A percentile compares a stretch with the other conserved stretches of the same genome.
These are phyloP conservation scores for Diaporthe batatas DNA, from an alignment of 2,329 filamentous ascomycete species.

Conservation along the genomic window DNA sequence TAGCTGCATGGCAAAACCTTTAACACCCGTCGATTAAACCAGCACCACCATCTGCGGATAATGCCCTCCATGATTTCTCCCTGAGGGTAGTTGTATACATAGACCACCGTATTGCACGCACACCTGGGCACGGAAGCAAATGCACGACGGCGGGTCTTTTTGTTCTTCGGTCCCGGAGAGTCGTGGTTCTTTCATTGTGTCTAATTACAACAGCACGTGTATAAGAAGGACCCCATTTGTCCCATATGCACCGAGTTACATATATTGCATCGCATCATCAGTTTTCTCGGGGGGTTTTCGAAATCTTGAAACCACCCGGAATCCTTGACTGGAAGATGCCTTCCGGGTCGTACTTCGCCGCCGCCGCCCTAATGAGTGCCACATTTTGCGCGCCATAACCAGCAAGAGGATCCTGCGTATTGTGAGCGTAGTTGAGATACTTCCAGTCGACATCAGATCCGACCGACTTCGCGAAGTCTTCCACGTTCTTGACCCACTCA, in stretches of 20 bases:
- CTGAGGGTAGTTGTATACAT: too few species aligned
- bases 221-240: too few species aligned
- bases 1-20: too few species aligned
- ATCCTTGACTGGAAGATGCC: conserved; percentile 4
- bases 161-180: too few species aligned
- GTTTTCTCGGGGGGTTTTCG: background rate
- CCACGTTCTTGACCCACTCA: background rate
- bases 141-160: too few species aligned
- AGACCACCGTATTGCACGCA: too few species aligned
- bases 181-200: too few species aligned
- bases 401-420: conserved; percentile 19
- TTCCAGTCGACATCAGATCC: conserved; percentile 20
- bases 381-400: conserved; percentile 6
- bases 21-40: too few species aligned
- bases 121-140: too few species aligned
- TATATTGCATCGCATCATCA: background rate
- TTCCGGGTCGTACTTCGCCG: background rate
- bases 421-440: conserved; percentile 15
- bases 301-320: conserved; percentile 20
- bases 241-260: background rate
- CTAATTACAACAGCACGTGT: too few species aligned
- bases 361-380: background rate
- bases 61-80: too few species aligned
- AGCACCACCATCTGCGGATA: too few species aligned
- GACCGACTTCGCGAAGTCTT: background rate